Conservation (phyloP, 2,329 filamentous ascomycete species). For the Stemphylium beticola region DNA sequence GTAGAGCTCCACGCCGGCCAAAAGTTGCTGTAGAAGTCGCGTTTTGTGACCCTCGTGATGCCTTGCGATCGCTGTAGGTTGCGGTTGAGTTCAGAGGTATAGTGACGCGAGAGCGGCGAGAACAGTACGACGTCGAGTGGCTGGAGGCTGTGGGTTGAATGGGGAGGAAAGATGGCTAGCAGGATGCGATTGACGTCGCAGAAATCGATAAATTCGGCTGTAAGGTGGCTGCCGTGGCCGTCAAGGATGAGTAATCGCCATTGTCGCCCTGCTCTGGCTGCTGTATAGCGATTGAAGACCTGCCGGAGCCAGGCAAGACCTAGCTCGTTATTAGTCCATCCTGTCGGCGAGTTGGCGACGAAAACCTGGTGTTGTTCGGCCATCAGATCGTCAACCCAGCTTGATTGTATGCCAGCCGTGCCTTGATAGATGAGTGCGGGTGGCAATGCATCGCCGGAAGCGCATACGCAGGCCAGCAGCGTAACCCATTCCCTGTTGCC, state of each 20-base stretch:
- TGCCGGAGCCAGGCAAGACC: not conserved
- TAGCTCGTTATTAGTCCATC: not conserved
- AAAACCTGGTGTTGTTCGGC: not conserved
- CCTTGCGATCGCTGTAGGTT: not conserved
- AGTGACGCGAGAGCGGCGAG: not conserved
- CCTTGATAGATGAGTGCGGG: constrained; percentile 12
- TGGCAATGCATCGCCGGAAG: constrained; percentile 11
- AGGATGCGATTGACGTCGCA: not conserved
- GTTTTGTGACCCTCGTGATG: not conserved
- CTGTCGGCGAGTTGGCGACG: not conserved
- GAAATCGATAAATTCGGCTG: not conserved
- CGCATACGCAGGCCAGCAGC: constrained; percentile 19
- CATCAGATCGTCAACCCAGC: not conserved
- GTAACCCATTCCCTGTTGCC: no score
- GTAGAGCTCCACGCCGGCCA: not conserved
- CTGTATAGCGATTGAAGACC: not conserved
- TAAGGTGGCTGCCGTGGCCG: not conserved
- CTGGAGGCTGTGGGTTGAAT: not conserved
- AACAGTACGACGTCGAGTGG: not conserved
- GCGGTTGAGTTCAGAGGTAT: not conserved
- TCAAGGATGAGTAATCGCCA: not conserved
- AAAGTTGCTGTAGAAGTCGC: not conserved
- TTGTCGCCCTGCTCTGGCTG: not conserved
- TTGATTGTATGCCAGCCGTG: constrained; percentile 7
- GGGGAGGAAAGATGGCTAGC: not conserved